phyloP scores from a whole-genome alignment of 441 rosid genomes.

The Pelargonium exstipulatum region DNA sequence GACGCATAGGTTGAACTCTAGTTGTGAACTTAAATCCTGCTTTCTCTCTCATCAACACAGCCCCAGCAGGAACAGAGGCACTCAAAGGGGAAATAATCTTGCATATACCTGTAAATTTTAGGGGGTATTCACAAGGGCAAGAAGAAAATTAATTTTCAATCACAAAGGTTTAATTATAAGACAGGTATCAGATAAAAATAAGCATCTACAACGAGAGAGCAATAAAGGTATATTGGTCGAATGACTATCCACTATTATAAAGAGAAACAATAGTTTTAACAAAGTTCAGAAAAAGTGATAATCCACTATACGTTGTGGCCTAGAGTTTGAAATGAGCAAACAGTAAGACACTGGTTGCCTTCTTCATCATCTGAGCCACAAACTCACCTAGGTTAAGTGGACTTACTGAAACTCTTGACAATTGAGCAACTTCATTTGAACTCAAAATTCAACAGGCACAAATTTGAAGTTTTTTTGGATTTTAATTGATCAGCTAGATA shows the following conservation, averaged over 20 bases:
- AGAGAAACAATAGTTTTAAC: neutral
- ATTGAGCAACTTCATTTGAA: neutral
- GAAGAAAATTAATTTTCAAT: neutral
- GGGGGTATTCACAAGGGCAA: neutral
- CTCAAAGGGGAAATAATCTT: constrained; percentile 82
- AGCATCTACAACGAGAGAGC: neutral
- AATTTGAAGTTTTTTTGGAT: neutral
- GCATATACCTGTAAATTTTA: constrained; percentile 65
- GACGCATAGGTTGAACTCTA: constrained; percentile 97
- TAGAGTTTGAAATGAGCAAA: neutral
- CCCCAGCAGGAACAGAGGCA: constrained; percentile 91
- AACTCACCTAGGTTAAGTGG: neutral
- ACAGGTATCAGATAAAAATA: neutral
- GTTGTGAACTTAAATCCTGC: constrained; percentile 93
- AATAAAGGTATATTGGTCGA: neutral
- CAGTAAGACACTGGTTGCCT: neutral
- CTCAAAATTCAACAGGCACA: neutral
- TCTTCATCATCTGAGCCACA: neutral
- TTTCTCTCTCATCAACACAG: constrained; percentile 80
- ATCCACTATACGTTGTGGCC: neutral
- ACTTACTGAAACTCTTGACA: neutral
- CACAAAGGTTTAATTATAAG: neutral
- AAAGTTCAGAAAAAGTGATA: neutral
- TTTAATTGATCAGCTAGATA: neutral
- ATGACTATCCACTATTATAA: too few relatives aligned